A percentile compares a stretch with the other conserved stretches of the same genome.
These are phyloP conservation scores for Sporothrix pseudoabietina DNA, from an alignment of 2,329 filamentous ascomycete genomes.

Conservation along the genomic window DNA sequence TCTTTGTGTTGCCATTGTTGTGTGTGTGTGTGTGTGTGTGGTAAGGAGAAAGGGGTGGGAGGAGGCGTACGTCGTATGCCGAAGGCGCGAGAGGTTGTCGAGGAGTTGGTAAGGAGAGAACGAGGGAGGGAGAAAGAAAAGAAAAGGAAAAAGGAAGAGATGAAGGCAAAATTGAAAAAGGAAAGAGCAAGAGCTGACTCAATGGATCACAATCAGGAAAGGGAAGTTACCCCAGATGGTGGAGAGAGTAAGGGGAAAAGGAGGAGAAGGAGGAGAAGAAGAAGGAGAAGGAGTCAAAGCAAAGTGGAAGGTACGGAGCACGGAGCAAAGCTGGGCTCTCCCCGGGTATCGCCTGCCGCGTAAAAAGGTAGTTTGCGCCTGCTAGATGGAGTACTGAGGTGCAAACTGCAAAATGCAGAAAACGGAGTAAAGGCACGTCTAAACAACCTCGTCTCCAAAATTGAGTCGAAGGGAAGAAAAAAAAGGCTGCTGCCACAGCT, in stretches of 20 bases:
- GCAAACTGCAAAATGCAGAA: background rate
- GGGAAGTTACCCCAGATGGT: constrained; percentile 19
- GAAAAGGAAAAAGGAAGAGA: background rate
- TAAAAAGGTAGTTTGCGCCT: background rate
- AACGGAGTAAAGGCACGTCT: constrained; percentile 6
- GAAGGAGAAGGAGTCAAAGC: background rate
- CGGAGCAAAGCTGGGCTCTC: background rate
- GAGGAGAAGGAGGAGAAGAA: background rate
- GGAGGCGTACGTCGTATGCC: background rate
- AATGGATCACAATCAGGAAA: background rate
- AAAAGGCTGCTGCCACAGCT: background rate
- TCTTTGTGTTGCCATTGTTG: constrained; percentile 27
- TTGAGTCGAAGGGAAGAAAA: background rate
- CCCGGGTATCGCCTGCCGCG: constrained; percentile 19
- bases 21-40: background rate
- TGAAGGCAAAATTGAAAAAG: background rate
- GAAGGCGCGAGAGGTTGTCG: background rate
- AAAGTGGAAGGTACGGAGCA: background rate
- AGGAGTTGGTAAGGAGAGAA: background rate
- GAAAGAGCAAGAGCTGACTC: constrained; percentile 18
- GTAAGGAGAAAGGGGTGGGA: background rate
- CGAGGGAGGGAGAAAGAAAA: background rate
- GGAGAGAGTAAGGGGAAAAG: background rate
- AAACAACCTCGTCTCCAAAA: background rate
- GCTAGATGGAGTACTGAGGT: constrained; percentile 1